phyloP scores from a whole-genome alignment of 352 stramenopile genomes.

The Hyaloperonospora arabidopsidis region DNA sequence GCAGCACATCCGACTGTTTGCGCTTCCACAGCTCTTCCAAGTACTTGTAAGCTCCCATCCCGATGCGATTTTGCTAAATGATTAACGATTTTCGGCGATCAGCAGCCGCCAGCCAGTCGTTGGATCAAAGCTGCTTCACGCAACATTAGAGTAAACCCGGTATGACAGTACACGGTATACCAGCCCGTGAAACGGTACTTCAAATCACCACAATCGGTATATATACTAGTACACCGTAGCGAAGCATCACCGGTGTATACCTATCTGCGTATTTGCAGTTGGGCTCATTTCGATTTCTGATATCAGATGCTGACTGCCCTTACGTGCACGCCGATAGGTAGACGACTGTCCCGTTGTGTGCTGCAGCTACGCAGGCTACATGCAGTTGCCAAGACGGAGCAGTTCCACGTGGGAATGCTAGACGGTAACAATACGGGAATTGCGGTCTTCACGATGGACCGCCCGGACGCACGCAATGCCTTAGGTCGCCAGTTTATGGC shows the following conservation, averaged over 20 bases:
- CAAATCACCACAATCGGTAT: no score
- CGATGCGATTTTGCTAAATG: conserved; percentile 38
- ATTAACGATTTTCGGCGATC: conserved; percentile 5
- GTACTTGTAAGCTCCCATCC: conserved; percentile 99
- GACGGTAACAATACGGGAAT: conserved; percentile 45
- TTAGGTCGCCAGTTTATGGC: conserved; percentile 75
- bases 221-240: no score
- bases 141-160: background rate
- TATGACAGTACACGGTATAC: no score
- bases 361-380: conserved; percentile 11
- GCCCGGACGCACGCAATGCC: conserved; percentile 65
- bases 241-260: background rate
- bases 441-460: conserved; percentile 72
- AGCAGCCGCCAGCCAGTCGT: conserved; percentile 12
- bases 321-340: conserved; percentile 2
- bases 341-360: background rate
- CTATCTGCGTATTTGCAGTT: background rate
- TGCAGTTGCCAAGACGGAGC: conserved; percentile 14
- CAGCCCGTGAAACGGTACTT: no score
- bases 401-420: conserved; percentile 61
- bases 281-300: background rate
- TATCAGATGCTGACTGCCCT: conserved; percentile 9
- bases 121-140: background rate
- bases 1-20: conserved; percentile 99
- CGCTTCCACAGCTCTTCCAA: conserved; percentile 99